Conservation (phyloP, 228 moss, liverwort and hornwort genomes). For the Sphagnum magellanicum region DNA sequence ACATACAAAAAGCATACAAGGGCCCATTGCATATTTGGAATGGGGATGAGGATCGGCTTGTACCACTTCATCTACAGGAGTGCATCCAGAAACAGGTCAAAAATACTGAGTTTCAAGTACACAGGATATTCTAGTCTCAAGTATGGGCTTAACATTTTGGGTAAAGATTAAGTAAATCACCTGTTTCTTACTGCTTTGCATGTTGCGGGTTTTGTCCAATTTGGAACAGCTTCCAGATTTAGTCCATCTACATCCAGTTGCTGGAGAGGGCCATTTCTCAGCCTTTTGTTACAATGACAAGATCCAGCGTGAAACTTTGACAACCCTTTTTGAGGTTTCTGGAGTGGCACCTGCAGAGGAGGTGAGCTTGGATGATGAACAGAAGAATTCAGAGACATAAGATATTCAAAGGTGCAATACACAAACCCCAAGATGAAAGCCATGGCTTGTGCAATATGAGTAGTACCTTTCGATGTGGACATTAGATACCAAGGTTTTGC, state of each 20-base stretch:
- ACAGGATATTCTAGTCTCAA: too few relatives aligned
- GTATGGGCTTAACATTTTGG: too few relatives aligned
- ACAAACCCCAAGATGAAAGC: too few relatives aligned
- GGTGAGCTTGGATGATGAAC: too few relatives aligned
- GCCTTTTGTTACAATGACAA: slow-evolving; percentile 46
- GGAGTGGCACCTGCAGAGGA: not conserved
- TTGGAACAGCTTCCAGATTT: slow-evolving; percentile 24
- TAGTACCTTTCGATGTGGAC: too few relatives aligned
- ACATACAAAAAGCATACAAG: slow-evolving; percentile 11
- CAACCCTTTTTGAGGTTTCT: slow-evolving; percentile 38
- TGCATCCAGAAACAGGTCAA: slow-evolving; percentile 28
- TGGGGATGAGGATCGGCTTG: slow-evolving; percentile 28
- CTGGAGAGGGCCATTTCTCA: slow-evolving; percentile 50
- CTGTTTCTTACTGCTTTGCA: too few relatives aligned
- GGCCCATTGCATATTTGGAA: slow-evolving; percentile 40
- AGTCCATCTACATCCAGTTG: slow-evolving; percentile 35
- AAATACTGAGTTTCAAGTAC: not conserved
- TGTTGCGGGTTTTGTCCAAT: not conserved
- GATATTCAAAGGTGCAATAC: too few relatives aligned
- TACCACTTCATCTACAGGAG: slow-evolving; percentile 23
- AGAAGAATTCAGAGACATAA: too few relatives aligned
- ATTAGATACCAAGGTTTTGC: too few relatives aligned
- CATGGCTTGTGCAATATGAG: too few relatives aligned
- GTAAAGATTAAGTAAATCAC: too few relatives aligned
- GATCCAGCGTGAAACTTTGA: slow-evolving; percentile 29